Percentiles rank a stretch among this genome's conserved stretches.
Evolutionary conservation across 441 rosid species (phyloP).

Genomic region (Rhodomyrtus psidioides): DNA sequence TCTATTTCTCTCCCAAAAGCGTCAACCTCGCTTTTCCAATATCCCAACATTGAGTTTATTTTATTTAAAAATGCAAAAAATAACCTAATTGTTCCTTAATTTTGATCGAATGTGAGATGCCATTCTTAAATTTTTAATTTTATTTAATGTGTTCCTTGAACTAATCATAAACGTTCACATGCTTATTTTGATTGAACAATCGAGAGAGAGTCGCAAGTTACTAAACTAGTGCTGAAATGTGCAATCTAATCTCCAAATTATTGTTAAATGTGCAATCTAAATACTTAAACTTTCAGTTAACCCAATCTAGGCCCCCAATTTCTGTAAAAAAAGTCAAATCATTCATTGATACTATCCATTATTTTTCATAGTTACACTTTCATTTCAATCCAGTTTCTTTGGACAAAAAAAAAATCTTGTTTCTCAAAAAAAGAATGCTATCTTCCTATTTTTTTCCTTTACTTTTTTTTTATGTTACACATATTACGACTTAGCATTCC

Average conservation of each 20-base stretch:
- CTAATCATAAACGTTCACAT: too few relatives aligned
- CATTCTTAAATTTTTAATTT: neutral
- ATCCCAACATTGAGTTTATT: neutral
- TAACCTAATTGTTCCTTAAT: neutral
- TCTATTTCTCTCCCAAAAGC: neutral
- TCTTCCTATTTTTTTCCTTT: neutral
- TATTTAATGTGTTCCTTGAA: too few relatives aligned
- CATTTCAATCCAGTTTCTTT: neutral
- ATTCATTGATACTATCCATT: neutral
- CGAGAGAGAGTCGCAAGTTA: neutral
- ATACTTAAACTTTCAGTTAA: neutral
- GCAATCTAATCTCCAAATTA: neutral
- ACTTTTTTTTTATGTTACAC: neutral
- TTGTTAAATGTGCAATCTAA: neutral
- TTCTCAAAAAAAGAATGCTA: neutral
- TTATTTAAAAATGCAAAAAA: neutral
- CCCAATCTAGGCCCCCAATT: neutral
- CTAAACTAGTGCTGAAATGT: neutral
- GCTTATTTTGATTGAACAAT: neutral
- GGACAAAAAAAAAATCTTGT: neutral
- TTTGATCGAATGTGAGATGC: accelerated
- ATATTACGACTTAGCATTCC: neutral
- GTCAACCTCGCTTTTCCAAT: too few relatives aligned
- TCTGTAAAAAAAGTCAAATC: neutral
- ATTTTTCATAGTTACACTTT: neutral